Evolutionary conservation across 2,329 filamentous ascomycete genomes (phyloP), one percentile per base, ranked within the genome.

Genomic region (Colletotrichum filicis): DNA sequence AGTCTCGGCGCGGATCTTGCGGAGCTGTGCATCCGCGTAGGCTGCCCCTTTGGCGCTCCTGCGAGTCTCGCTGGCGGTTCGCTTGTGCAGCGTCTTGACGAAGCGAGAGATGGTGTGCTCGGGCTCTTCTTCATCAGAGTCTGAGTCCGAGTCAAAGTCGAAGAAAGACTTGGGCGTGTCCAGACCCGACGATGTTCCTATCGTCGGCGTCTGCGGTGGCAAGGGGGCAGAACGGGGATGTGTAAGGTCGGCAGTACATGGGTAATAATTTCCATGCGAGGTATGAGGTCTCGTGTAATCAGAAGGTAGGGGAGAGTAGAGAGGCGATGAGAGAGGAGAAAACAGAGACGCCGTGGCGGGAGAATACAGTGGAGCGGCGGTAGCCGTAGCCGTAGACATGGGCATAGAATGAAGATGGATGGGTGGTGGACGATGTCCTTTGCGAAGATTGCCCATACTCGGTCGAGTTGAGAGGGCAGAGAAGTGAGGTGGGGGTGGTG

Each of bases 121-220:
- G 16, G 65, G 70, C 37, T 63, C 66, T 32, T 71, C 22, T n/a
- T 62, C 65, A 5, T 75, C 74, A 16, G 68, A 68, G 12, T 75
- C 74, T 8, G 74, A 74, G 55, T 75, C 74, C 16, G 74, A 75
- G 59, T 75, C 74, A 26, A 75, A 75, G 62, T 75, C 69, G 66
- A 75, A 75, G 58, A 73, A 74, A 35, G 73, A 74, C 37, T 74
- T 73, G 30, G 62, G 73, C 35, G 37, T 22, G 30, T 53, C 58
- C 12, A 60, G 30, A 14, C 53, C 53, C 53, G 26, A 24, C 30
- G 55, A 49, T 16, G 55, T 49, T 68, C 32, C n/a, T 22, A 37
- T 37, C 6, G 49, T 35, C 8, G 64, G 64, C 5, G 59, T 67
- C 24, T n/a, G 22, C 5, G 74, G 73, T 4, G 74, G 74, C 1